phyloP scores from a whole-genome alignment of 352 stramenopile genomes.

The Pythium guiyangense region DNA sequence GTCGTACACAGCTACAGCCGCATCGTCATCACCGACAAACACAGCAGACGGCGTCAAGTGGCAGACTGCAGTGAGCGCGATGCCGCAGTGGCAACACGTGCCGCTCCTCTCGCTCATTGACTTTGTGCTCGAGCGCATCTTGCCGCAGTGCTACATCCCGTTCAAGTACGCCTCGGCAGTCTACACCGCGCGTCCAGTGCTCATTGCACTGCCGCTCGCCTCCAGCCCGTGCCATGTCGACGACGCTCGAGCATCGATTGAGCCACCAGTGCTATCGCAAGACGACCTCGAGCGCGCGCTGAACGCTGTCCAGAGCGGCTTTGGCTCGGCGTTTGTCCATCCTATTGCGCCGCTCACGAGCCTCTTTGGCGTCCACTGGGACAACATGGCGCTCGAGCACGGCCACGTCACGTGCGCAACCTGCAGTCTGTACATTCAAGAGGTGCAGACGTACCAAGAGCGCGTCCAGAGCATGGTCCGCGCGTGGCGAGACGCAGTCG shows the following conservation, averaged over 20 bases:
- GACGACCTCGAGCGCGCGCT: not conserved
- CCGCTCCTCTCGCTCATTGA: slow-evolving; percentile 43
- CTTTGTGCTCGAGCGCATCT: slow-evolving; percentile 40
- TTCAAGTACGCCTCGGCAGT: slow-evolving; percentile 59
- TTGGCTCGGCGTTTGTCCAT: slow-evolving; percentile 7
- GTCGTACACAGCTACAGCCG: not conserved
- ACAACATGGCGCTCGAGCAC: slow-evolving; percentile 42
- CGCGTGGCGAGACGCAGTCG: slow-evolving; percentile 36
- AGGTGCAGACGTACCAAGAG: slow-evolving; percentile 39
- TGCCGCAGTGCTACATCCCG: slow-evolving; percentile 55
- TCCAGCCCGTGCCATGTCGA: not conserved
- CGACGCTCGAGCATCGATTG: not conserved
- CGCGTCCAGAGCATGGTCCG: slow-evolving; percentile 39
- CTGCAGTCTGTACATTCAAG: slow-evolving; percentile 39
- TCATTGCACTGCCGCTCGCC: slow-evolving; percentile 28
- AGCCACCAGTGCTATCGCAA: not conserved
- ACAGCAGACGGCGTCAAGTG: slow-evolving; percentile 8
- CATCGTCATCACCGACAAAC: not conserved
- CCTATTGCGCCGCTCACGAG: slow-evolving; percentile 26
- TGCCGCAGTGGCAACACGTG: slow-evolving; percentile 45
- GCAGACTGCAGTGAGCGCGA: slow-evolving; percentile 30
- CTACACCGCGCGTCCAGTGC: slow-evolving; percentile 44
- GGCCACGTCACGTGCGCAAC: slow-evolving; percentile 27
- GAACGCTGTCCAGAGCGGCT: slow-evolving; percentile 11
- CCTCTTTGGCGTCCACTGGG: slow-evolving; percentile 59